Evolutionary conservation across 2,329 filamentous ascomycete genomes (phyloP), one percentile per base, ranked within the genome.

Genomic region (Magnaporthales sp.): DNA sequence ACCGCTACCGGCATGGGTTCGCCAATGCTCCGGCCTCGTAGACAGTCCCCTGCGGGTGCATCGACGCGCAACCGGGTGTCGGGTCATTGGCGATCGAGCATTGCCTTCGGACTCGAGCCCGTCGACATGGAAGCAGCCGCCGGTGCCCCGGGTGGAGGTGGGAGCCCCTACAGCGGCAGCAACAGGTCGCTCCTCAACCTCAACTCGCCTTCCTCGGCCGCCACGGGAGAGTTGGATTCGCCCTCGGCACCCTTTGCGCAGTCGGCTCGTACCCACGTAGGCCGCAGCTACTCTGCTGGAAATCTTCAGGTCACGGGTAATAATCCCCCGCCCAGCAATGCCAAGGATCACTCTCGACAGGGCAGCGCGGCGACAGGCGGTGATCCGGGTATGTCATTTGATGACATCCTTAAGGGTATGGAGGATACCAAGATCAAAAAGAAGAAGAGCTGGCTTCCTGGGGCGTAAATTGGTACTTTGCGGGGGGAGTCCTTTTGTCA

Each of bases 391-490:
- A 75, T 73, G 69, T 75, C 76, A 29, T 78, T 78, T 69, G 76
- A 78, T 62, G 74, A 75, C 66, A 78, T 78, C 24, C 70, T 78
- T 65, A 74, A 76, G 70, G 74, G 72, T 66, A 76, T 78, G 71
- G 73, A 76, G 64, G 67, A 68, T 60, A 70, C 70, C 32, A 69
- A 72, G 69, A 70, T 70, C 67, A 72, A 73, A 68, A 74, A 74
- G 70, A 76, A 75, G 71, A 73, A 72, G 65, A 69, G 67, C 10
- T 73, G 64, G 64, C 22, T 65, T 54, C 64, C 64, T 65, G 51
- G 51, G 22, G 26, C 29, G 22, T 56, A 13, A 65, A 26, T 4
- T 13, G 10, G 13, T 24, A n/a, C 26, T 10, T n/a, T 27, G 8
- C 19, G 62, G 32, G n/a, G n/a, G n/a, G n/a, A n/a, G n/a, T n/a